phyloP scores from a whole-genome alignment of 768 basidiomycete species.

The Rhodocollybia butyracea region DNA sequence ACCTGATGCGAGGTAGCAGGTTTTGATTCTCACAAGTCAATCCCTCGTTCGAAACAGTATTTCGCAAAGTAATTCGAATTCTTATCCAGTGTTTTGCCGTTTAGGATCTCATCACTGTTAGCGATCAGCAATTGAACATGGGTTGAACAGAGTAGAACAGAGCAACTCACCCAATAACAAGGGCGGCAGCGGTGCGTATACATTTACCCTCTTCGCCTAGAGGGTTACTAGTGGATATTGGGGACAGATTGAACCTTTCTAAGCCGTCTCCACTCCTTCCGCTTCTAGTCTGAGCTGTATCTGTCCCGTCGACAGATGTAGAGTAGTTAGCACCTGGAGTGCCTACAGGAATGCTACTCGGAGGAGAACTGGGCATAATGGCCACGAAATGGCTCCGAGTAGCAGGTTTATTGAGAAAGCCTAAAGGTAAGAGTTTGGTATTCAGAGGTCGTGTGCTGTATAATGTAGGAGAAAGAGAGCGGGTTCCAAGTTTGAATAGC shows the following conservation, averaged over 20 bases:
- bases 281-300: conserved; percentile 1
- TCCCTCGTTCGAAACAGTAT: conserved; percentile 85
- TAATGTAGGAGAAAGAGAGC: not conserved
- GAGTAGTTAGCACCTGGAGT: not conserved
- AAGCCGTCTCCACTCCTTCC: conserved; percentile 3
- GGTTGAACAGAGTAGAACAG: not conserved
- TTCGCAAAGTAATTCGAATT: conserved; percentile 87
- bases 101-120: conserved; percentile 83
- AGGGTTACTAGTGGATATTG: conserved; percentile 54
- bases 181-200: conserved; percentile 71
- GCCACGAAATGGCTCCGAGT: not conserved
- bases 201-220: conserved; percentile 66
- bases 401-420: not conserved
- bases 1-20: conserved; percentile 12
- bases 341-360: not conserved
- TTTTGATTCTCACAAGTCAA: conserved; percentile 47
- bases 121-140: not conserved
- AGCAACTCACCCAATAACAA: conserved; percentile 66
- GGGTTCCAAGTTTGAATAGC: not conserved
- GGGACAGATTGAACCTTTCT: conserved; percentile 45
- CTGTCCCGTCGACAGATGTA: not conserved
- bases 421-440: not conserved
- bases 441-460: not conserved
- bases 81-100: conserved; percentile 83
- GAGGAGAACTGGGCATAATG: conserved; percentile 1